phyloP scores from a whole-genome alignment of 2,329 filamentous ascomycete genomes.

The Pleoardoris graminearum region DNA sequence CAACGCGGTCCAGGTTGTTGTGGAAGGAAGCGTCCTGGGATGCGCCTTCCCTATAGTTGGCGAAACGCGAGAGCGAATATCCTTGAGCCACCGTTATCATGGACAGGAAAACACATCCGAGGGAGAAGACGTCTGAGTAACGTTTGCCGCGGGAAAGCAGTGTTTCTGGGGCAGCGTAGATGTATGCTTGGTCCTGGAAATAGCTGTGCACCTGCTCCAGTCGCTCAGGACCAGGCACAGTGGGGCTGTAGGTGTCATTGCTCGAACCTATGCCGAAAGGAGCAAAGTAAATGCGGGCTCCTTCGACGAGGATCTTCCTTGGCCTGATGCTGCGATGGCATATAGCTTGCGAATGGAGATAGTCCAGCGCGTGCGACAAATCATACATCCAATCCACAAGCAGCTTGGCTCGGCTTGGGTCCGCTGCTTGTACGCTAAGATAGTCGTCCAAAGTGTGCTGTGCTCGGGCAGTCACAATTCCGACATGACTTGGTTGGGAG shows the following conservation, averaged over 20 bases:
- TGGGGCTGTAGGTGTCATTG: conserved; percentile 34
- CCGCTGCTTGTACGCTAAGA: conserved; percentile 33
- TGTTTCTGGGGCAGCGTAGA: conserved; percentile 46
- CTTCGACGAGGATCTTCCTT: conserved; percentile 46
- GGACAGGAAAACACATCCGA: conserved; percentile 46
- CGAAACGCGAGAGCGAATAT: conserved; percentile 39
- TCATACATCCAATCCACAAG: conserved; percentile 48
- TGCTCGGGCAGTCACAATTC: conserved; percentile 38
- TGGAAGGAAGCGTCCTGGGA: conserved; percentile 46
- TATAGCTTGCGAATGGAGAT: conserved; percentile 44
- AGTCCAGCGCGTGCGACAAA: conserved; percentile 44
- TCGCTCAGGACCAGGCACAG: conserved; percentile 30
- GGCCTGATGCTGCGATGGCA: conserved; percentile 45
- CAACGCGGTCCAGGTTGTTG: conserved; percentile 44
- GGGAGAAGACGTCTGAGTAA: conserved; percentile 45
- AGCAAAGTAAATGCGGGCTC: conserved; percentile 38
- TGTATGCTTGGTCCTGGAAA: conserved; percentile 41
- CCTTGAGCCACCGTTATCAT: conserved; percentile 46
- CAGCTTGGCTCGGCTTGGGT: conserved; percentile 37
- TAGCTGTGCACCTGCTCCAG: conserved; percentile 37
- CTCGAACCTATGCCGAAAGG: conserved; percentile 43
- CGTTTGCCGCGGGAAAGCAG: conserved; percentile 43
- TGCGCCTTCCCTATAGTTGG: conserved; percentile 38
- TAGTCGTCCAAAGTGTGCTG: conserved; percentile 46
- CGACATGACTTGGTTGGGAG: conserved; percentile 42